Conservation (phyloP, 192 early-diverging fungal species). For the Gryganskiella cystojenkinii region DNA sequence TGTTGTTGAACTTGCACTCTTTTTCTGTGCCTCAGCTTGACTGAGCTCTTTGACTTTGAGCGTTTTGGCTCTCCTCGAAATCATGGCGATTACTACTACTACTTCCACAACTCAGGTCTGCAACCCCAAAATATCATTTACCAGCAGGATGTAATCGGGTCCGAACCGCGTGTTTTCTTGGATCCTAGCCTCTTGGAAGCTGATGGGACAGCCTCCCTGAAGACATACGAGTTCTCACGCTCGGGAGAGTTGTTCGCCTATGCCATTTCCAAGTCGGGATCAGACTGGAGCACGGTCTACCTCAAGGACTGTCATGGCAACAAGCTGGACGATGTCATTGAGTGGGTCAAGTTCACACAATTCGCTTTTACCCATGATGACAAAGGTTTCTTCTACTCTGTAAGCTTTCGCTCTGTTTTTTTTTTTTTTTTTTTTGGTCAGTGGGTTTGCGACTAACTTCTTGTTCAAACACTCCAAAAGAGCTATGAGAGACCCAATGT, state of each 20-base stretch:
- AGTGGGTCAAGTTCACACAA: constrained; percentile 69
- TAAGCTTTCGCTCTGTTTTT: neutral
- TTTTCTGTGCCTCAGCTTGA: constrained; percentile 50
- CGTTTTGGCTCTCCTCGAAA: constrained; percentile 65
- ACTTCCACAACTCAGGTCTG: constrained; percentile 71
- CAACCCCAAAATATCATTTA: constrained; percentile 72
- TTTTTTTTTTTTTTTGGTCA: too few relatives aligned
- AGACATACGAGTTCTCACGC: constrained; percentile 63
- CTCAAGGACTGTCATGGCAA: constrained; percentile 47
- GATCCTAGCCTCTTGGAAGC: constrained; percentile 66
- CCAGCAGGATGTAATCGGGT: constrained; percentile 57
- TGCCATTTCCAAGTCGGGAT: constrained; percentile 65
- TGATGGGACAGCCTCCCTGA: constrained; percentile 68
- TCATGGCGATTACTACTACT: constrained; percentile 71
- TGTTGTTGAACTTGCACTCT: neutral
- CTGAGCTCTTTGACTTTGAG: constrained; percentile 68
- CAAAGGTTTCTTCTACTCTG: constrained; percentile 74
- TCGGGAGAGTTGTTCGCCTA: constrained; percentile 69
- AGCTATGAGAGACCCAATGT: constrained; percentile 41
- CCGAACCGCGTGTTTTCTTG: constrained; percentile 57
- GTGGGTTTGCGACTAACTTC: neutral
- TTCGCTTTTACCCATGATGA: constrained; percentile 76
- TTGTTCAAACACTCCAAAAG: constrained; percentile 2
- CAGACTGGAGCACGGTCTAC: constrained; percentile 75
- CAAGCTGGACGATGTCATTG: constrained; percentile 53